Conservation (phyloP, 2,329 filamentous ascomycete species). For the Monilinia fructigena region DNA sequence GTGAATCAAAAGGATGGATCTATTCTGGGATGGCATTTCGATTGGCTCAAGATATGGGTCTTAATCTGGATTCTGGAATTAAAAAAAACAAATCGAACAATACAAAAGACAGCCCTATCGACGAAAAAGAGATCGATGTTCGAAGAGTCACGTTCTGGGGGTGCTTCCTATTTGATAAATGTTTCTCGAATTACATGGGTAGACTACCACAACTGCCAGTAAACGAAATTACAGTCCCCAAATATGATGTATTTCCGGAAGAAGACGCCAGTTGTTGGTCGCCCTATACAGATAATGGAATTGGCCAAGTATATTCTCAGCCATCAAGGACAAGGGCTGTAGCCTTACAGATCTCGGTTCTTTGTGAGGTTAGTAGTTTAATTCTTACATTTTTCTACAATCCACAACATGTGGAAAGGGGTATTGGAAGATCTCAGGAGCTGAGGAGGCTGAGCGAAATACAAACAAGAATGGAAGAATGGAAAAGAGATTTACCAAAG, state of each 20-base stretch:
- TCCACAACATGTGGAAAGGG: slow-evolving; percentile 62
- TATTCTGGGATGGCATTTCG: slow-evolving; percentile 98
- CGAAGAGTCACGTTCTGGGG: slow-evolving; percentile 95
- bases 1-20: slow-evolving; percentile 82
- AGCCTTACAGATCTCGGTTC: slow-evolving; percentile 73
- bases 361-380: slow-evolving; percentile 94
- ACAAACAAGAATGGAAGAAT: slow-evolving; percentile 84
- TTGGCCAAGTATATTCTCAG: slow-evolving; percentile 69
- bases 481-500: slow-evolving; percentile 78
- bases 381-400: slow-evolving; percentile 89
- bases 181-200: slow-evolving; percentile 96
- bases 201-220: slow-evolving; percentile 83
- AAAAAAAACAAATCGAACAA: slow-evolving; percentile 51
- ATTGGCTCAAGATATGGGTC: slow-evolving; percentile 91
- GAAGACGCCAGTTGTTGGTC: slow-evolving; percentile 87
- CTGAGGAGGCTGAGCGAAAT: slow-evolving; percentile 91
- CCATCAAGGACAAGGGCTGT: slow-evolving; percentile 80
- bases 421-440: slow-evolving; percentile 74
- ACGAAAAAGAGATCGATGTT: slow-evolving; percentile 84
- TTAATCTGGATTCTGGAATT: slow-evolving; percentile 79
- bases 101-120: slow-evolving; percentile 47
- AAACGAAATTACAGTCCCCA: slow-evolving; percentile 77
- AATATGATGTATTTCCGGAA: slow-evolving; percentile 84
- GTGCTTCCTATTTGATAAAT: slow-evolving; percentile 97
- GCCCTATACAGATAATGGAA: slow-evolving; percentile 82